Conservation (phyloP, 257 asterid genomes). For the Lycium barbarum region DNA sequence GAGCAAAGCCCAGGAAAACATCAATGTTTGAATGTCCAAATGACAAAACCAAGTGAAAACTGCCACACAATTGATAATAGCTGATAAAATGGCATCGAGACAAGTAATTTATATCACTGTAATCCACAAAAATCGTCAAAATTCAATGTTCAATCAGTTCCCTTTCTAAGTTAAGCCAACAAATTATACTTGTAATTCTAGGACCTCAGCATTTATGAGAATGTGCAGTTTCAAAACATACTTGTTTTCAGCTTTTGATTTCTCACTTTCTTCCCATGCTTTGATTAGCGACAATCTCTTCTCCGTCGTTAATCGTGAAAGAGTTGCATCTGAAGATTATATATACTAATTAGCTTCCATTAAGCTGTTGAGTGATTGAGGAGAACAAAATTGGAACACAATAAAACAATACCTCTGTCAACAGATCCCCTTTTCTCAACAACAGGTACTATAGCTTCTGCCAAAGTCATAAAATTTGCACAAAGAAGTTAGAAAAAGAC, state of each 20-base stretch:
- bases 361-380: slow-evolving; percentile 11
- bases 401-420: slow-evolving; percentile 65
- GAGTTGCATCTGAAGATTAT: slow-evolving; percentile 65
- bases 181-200: neutral
- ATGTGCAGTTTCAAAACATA: slow-evolving; percentile 32
- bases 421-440: slow-evolving; percentile 74
- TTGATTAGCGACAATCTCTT: slow-evolving; percentile 73
- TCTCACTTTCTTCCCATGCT: slow-evolving; percentile 99
- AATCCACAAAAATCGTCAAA: neutral
- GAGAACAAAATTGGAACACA: neutral
- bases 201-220: neutral
- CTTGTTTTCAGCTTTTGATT: slow-evolving; percentile 91
- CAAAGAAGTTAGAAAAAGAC: neutral
- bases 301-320: slow-evolving; percentile 78
- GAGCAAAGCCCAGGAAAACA: neutral
- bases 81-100: neutral
- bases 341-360: neutral
- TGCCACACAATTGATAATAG: neutral
- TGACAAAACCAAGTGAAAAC: neutral
- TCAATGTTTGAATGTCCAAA: neutral
- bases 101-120: neutral
- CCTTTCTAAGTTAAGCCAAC: no score
- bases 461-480: slow-evolving; percentile 24
- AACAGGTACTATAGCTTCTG: slow-evolving; percentile 61
- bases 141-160: neutral